These are phyloP conservation scores for Amanita rimosa DNA, from an alignment of 768 basidiomycete genomes.

Conservation along the genomic window DNA sequence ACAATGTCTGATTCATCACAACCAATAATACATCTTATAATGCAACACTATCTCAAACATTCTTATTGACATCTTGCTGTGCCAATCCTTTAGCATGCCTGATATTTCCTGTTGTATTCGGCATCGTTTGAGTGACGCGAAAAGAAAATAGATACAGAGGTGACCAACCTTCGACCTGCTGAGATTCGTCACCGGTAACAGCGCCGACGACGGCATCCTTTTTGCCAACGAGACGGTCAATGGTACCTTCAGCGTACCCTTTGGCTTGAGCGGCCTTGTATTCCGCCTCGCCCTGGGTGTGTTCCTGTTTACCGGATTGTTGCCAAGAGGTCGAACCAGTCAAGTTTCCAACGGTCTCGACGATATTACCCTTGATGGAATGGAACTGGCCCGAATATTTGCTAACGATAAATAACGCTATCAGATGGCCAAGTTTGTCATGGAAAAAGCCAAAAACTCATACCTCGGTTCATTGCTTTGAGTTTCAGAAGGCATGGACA, in stretches of 20 bases:
- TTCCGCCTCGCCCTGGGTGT: slow-evolving; percentile 39
- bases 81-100: slow-evolving; percentile 42
- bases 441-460: neutral
- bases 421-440: too few species aligned
- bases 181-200: slow-evolving; percentile 34
- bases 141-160: neutral
- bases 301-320: slow-evolving; percentile 39
- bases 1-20: neutral
- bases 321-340: slow-evolving; percentile 36
- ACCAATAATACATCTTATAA: neutral
- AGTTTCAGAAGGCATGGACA: neutral
- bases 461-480: neutral
- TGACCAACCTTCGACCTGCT: slow-evolving; percentile 29
- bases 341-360: slow-evolving; percentile 31
- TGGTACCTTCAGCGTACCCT: slow-evolving; percentile 36
- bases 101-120: slow-evolving; percentile 29
- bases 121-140: neutral
- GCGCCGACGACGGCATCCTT: slow-evolving; percentile 40
- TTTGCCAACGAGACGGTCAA: slow-evolving; percentile 33
- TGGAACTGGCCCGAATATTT: slow-evolving; percentile 33
- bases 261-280: slow-evolving; percentile 37
- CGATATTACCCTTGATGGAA: slow-evolving; percentile 28
- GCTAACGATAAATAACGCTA: slow-evolving; percentile 12
- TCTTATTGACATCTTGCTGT: slow-evolving; percentile 43
- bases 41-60: neutral